Evolutionary conservation across 2,329 filamentous ascomycete species (phyloP), one percentile per base, ranked within the genome.

Genomic region (Pseudopyricularia cyperi): DNA sequence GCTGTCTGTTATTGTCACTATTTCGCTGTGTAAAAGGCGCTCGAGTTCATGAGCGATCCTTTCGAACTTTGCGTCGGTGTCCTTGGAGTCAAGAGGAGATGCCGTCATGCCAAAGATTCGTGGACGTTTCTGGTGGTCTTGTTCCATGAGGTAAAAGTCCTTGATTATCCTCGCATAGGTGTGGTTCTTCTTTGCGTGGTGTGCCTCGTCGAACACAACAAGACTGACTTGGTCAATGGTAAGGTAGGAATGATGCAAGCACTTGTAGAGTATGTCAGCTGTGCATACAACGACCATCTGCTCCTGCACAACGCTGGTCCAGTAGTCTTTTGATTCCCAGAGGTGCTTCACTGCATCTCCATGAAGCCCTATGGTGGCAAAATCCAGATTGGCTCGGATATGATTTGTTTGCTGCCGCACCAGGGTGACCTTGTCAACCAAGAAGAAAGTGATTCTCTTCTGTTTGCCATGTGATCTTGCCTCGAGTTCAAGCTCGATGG

Each of bases 71-170:
- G 19, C 24, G 8, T 46, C n/a, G 57, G 95, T 82, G 0, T 78
- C 77, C 60, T 87, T 85, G 0, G 87, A 82, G 67, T 97, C 90
- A 3, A 96, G 84, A 0, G 93, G 93, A 0, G 93, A 97, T 7
- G 93, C 93, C 1, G 93, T 98, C 91, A 97, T 96, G 26, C 91
- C 91, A 57, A 98, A 86, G 19, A 98, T 82, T 35, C 83, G 84
- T 4, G 93, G 93, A 4, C 81, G 75, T 48, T 68, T 69, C 0
- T 62, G 59, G 0, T 64, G 56, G 1, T 72, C 67, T 1, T 64
- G 58, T 30, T 74, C 70, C 2, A 74, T 66, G 1, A 80, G 60
- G 61, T 96, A 97, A 58, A 87, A 89, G 54, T 95, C 85, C 59
- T 87, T 89, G 67, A 98, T 87, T 54, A 98, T 93, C 28, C 80